A percentile compares a stretch with the other conserved stretches of the same genome.
Conservation (phyloP, 2,329 filamentous ascomycete genomes). For the Phaeoacremonium minimum region DNA sequence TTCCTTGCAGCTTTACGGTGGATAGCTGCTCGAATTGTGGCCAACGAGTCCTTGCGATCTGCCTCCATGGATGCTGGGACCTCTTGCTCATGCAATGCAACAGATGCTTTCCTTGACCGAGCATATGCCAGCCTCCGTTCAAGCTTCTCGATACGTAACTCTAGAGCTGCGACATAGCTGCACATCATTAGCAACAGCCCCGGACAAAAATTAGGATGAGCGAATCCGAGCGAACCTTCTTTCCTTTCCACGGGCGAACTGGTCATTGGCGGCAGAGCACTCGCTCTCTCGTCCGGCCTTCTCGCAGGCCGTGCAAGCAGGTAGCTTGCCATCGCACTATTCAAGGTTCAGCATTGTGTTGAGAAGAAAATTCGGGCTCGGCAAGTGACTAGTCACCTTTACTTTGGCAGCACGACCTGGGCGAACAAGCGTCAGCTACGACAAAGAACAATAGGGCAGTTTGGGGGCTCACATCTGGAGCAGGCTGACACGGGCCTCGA, state of each 20-base stretch:
- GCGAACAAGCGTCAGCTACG: constrained; percentile 9
- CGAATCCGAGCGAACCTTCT: constrained; percentile 56
- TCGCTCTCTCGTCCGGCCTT: constrained; percentile 81
- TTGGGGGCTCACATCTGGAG: constrained; percentile 57
- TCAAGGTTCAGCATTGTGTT: too few relatives aligned
- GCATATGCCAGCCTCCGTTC: constrained; percentile 72
- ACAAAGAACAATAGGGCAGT: constrained; percentile 1
- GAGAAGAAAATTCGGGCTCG: constrained; percentile 2
- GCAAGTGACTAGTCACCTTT: constrained; percentile 50
- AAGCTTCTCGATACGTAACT: constrained; percentile 83
- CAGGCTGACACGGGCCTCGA: constrained; percentile 77
- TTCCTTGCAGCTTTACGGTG: constrained; percentile 60
- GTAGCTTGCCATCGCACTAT: constrained; percentile 89
- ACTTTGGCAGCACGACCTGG: constrained; percentile 83
- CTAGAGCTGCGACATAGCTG: constrained; percentile 91
- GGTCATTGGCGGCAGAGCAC: constrained; percentile 91
- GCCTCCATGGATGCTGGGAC: constrained; percentile 29
- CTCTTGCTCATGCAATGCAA: constrained; percentile 61
- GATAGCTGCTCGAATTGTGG: constrained; percentile 57
- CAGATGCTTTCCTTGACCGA: constrained; percentile 65
- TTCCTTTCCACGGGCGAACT: constrained; percentile 93
- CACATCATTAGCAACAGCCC: too few relatives aligned
- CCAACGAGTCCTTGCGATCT: constrained; percentile 61
- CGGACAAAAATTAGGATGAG: constrained; percentile 1
- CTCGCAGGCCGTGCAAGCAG: constrained; percentile 92